A percentile compares a stretch with the other conserved stretches of the same genome.
Conservation (phyloP, 2,329 filamentous ascomycete genomes). For the Myriosclerotinia curreyana region DNA sequence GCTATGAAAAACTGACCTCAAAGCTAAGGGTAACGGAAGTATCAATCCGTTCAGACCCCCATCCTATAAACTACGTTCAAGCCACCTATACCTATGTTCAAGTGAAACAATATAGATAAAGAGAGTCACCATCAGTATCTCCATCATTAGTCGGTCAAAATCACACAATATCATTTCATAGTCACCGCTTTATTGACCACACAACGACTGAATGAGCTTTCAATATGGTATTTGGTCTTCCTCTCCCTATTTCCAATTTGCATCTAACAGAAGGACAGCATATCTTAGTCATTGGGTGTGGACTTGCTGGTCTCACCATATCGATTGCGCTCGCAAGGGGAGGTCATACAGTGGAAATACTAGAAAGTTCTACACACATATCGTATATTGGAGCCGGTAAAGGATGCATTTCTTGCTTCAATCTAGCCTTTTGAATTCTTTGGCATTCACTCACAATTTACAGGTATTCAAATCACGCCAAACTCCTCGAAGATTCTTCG, state of each 20-base stretch:
- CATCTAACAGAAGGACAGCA: slow-evolving; percentile 22
- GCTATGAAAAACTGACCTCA: background rate
- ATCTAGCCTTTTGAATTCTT: background rate
- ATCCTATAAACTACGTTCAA: background rate
- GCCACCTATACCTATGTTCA: background rate
- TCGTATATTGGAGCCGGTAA: slow-evolving; percentile 9
- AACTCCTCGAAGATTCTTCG: background rate
- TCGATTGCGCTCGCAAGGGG: slow-evolving; percentile 26
- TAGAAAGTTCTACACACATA: background rate
- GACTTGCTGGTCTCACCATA: slow-evolving; percentile 28
- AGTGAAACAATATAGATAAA: background rate
- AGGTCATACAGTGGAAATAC: slow-evolving; percentile 23
- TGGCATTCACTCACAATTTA: background rate
- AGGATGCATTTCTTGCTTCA: background rate
- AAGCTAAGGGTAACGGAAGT: background rate
- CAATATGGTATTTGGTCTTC: background rate
- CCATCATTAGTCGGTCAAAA: background rate
- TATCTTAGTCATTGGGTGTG: slow-evolving; percentile 28
- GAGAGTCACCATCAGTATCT: background rate
- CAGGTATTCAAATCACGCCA: slow-evolving; percentile 3
- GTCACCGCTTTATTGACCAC: background rate
- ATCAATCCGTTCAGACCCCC: background rate
- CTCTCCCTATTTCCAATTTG: background rate
- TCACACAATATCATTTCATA: background rate
- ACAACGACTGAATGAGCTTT: background rate